Conservation (phyloP, 1,284 basidiomycete species). For the Boletus coffeatus region DNA sequence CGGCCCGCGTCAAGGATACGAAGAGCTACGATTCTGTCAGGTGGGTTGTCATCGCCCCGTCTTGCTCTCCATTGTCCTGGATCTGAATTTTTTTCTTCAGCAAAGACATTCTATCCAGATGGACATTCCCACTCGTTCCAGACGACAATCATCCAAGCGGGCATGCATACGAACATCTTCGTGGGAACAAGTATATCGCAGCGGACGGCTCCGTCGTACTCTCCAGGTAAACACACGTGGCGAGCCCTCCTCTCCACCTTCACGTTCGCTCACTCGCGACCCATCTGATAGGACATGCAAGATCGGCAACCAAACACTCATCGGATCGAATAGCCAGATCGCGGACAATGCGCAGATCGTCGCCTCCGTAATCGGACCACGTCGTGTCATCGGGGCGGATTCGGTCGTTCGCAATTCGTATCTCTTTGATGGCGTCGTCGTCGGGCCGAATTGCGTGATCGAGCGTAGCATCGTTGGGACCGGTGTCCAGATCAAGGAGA, state of each 20-base stretch:
- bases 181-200: slow-evolving; percentile 84
- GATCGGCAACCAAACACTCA: slow-evolving; percentile 77
- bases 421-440: slow-evolving; percentile 72
- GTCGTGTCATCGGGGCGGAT: slow-evolving; percentile 63
- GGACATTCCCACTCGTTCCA: slow-evolving; percentile 93
- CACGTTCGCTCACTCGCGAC: neutral
- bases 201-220: slow-evolving; percentile 68
- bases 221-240: slow-evolving; percentile 52
- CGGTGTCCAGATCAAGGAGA: slow-evolving; percentile 67
- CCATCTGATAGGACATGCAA: slow-evolving; percentile 59
- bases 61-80: neutral
- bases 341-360: slow-evolving; percentile 58
- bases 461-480: slow-evolving; percentile 78
- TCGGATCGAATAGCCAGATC: slow-evolving; percentile 68
- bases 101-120: slow-evolving; percentile 87
- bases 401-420: slow-evolving; percentile 70
- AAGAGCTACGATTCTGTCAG: slow-evolving; percentile 86
- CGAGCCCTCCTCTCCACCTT: neutral
- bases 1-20: slow-evolving; percentile 85
- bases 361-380: slow-evolving; percentile 71
- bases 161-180: slow-evolving; percentile 75
- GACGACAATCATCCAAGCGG: slow-evolving; percentile 88
- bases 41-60: slow-evolving; percentile 32
- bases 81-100: slow-evolving; percentile 35
- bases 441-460: slow-evolving; percentile 76